phyloP scores from a whole-genome alignment of 2,329 filamentous ascomycete species.

The Sordariomycetes sp. region DNA sequence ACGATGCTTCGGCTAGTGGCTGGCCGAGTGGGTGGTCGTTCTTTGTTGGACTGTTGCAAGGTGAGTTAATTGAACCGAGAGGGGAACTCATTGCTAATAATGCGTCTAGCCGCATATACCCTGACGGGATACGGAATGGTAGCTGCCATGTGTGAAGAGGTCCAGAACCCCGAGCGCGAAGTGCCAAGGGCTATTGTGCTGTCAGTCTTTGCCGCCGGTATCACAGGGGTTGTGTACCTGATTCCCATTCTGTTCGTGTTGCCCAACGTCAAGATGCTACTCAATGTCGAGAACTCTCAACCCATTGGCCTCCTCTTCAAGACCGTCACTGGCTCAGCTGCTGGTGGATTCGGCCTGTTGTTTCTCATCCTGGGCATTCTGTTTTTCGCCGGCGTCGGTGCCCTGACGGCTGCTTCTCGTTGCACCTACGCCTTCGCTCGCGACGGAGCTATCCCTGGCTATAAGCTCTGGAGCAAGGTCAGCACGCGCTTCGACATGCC shows the following conservation, averaged over 20 bases:
- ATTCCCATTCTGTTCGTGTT: constrained; percentile 70
- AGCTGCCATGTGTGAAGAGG: constrained; percentile 49
- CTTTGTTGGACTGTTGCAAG: constrained; percentile 44
- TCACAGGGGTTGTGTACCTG: constrained; percentile 55
- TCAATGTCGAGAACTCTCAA: constrained; percentile 60
- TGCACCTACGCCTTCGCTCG: constrained; percentile 71
- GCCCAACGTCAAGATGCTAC: constrained; percentile 54
- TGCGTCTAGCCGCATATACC: constrained; percentile 23
- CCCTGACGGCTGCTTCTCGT: constrained; percentile 63
- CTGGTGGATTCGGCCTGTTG: constrained; percentile 65
- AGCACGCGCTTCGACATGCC: constrained; percentile 60
- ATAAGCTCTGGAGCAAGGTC: constrained; percentile 56
- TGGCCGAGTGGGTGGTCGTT: constrained; percentile 60
- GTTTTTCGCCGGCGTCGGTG: constrained; percentile 67
- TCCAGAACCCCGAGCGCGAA: constrained; percentile 50
- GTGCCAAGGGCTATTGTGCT: constrained; percentile 61
- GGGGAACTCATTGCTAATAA: constrained; percentile 5
- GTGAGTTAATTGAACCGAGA: constrained; percentile 20
- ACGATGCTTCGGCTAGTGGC: constrained; percentile 59
- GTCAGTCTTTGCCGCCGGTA: constrained; percentile 54
- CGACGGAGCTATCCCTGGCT: constrained; percentile 66
- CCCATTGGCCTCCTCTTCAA: constrained; percentile 72
- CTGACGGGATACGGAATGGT: constrained; percentile 42
- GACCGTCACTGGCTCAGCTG: constrained; percentile 61
- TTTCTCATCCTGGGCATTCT: constrained; percentile 70